A percentile compares a stretch with the other conserved stretches of the same genome.
Evolutionary conservation across 768 basidiomycete genomes (phyloP).

Genomic region (Boletus bicolor): DNA sequence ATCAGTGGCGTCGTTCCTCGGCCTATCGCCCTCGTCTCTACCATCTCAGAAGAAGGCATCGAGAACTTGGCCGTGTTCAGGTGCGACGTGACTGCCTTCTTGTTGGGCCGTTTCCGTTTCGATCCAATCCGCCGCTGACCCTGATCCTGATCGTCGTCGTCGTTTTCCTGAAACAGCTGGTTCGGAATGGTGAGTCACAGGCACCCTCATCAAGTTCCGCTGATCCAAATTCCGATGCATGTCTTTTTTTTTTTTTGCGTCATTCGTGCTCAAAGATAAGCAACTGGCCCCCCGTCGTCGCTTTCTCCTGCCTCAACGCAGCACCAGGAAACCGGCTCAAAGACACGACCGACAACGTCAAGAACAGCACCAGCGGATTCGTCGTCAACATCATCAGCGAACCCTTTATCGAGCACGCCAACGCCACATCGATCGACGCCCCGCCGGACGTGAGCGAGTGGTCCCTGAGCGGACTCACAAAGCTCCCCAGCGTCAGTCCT

Average conservation of each 20-base stretch:
- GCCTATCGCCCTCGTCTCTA: conserved; percentile 41
- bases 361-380: conserved; percentile 42
- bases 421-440: conserved; percentile 36
- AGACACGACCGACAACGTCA: conserved; percentile 44
- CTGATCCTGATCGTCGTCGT: not conserved
- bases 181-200: conserved; percentile 25
- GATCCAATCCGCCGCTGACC: not conserved
- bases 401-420: conserved; percentile 39
- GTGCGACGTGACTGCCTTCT: not conserved
- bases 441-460: conserved; percentile 39
- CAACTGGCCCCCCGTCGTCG: conserved; percentile 35
- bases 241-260: not conserved
- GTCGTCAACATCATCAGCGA: conserved; percentile 56
- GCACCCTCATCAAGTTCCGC: not conserved
- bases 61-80: conserved; percentile 39
- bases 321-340: conserved; percentile 21
- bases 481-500: conserved; percentile 7
- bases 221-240: not conserved
- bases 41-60: conserved; percentile 29
- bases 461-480: conserved; percentile 34
- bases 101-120: too few species aligned
- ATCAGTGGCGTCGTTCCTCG: conserved; percentile 37
- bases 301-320: conserved; percentile 27
- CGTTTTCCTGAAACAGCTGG: conserved; percentile 12
- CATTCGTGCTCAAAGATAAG: conserved; percentile 9